Conservation (phyloP, 2,329 filamentous ascomycete genomes). For the Neofusicoccum umdonicola region DNA sequence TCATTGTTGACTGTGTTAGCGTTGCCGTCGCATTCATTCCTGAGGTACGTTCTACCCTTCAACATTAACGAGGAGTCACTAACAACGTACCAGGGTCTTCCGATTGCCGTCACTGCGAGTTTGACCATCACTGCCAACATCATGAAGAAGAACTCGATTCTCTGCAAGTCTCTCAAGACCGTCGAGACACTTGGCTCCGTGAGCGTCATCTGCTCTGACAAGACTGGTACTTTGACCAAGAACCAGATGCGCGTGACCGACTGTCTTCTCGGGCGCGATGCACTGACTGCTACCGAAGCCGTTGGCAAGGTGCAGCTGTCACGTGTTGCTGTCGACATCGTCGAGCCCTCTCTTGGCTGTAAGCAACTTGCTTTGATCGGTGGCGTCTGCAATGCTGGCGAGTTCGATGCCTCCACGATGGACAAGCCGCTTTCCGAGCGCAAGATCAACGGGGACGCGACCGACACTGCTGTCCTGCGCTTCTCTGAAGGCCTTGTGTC, state of each 20-base stretch:
- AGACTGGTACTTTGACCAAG: slow-evolving; percentile 69
- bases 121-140: slow-evolving; percentile 74
- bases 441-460: slow-evolving; percentile 71
- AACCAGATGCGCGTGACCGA: slow-evolving; percentile 74
- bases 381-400: slow-evolving; percentile 71
- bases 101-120: slow-evolving; percentile 49
- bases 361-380: slow-evolving; percentile 59
- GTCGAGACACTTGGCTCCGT: slow-evolving; percentile 74
- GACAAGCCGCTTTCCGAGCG: slow-evolving; percentile 59
- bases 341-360: slow-evolving; percentile 45
- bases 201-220: slow-evolving; percentile 73
- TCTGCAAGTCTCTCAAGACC: slow-evolving; percentile 77
- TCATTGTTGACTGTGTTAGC: slow-evolving; percentile 70
- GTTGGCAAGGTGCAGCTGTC: slow-evolving; percentile 13
- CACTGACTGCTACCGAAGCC: slow-evolving; percentile 17
- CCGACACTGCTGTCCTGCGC: slow-evolving; percentile 70
- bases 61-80: neutral
- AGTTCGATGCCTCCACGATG: slow-evolving; percentile 67
- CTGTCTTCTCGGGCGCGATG: slow-evolving; percentile 56
- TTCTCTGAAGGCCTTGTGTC: slow-evolving; percentile 66
- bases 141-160: slow-evolving; percentile 73
- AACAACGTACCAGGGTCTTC: slow-evolving; percentile 23
- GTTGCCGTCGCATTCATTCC: slow-evolving; percentile 75
- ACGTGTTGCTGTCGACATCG: slow-evolving; percentile 8
- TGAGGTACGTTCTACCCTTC: slow-evolving; percentile 40